Conservation (phyloP, 2,329 filamentous ascomycete genomes). For the Fusarium odoratissimum region DNA sequence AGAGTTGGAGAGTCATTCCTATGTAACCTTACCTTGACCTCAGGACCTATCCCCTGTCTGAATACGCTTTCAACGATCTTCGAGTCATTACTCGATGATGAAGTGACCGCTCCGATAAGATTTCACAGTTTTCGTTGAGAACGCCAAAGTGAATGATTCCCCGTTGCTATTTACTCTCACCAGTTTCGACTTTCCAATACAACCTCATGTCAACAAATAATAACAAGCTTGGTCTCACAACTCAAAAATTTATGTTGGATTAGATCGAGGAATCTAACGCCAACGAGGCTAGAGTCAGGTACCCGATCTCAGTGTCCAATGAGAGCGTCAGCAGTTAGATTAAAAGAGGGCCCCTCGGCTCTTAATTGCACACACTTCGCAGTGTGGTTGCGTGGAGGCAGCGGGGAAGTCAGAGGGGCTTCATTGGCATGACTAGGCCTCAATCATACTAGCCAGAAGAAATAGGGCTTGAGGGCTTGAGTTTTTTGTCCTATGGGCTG, state of each 20-base stretch:
- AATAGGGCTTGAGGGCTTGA: conserved; percentile 30
- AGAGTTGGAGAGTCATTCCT: background rate
- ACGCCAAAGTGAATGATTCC: conserved; percentile 1
- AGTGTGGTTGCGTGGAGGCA: conserved; percentile 14
- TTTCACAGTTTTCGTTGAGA: background rate
- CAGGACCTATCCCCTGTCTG: background rate
- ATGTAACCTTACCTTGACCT: background rate
- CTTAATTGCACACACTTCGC: conserved; percentile 1
- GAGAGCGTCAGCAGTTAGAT: conserved; percentile 7
- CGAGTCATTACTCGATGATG: background rate
- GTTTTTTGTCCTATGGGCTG: background rate
- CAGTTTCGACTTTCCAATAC: conserved; percentile 17
- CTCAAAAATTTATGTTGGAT: conserved; percentile 22
- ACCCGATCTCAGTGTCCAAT: conserved; percentile 32
- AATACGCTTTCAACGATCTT: background rate
- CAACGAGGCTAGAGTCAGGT: conserved; percentile 39
- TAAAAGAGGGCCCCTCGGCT: conserved; percentile 31
- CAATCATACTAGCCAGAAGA: conserved; percentile 19
- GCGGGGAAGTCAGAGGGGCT: conserved; percentile 33
- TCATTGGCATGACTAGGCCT: conserved; percentile 22
- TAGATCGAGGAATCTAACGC: conserved; percentile 32
- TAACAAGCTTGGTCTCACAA: conserved; percentile 23
- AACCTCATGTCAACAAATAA: conserved; percentile 38
- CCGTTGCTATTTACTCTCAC: conserved; percentile 23
- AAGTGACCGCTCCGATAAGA: background rate